Percentiles rank a stretch among this genome's conserved stretches.
phyloP scores from a whole-genome alignment of 805 yeast species.

The Pichia scutulata region DNA sequence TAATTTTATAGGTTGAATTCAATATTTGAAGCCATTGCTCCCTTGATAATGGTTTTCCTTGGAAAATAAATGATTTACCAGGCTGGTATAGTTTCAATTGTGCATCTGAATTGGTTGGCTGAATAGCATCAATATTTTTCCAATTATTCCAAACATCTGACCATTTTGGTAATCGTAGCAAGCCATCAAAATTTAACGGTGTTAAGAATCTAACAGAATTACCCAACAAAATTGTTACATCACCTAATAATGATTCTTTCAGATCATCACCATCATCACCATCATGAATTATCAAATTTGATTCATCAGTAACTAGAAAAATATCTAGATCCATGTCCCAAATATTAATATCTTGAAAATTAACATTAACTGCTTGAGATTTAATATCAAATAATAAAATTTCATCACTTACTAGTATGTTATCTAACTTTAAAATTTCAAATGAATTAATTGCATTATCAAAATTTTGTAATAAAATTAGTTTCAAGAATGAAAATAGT shows the following conservation, averaged over 20 bases:
- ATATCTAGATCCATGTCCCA: conserved; percentile 29
- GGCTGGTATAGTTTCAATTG: conserved; percentile 27
- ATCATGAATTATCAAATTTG: conserved; percentile 4
- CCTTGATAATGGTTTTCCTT: conserved; percentile 17
- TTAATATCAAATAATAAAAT: conserved; percentile 27
- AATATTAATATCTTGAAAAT: conserved; percentile 26
- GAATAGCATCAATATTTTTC: conserved; percentile 15
- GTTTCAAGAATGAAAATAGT: conserved; percentile 10
- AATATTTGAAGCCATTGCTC: conserved; percentile 27
- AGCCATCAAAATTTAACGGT: conserved; percentile 26
- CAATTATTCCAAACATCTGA: conserved; percentile 18
- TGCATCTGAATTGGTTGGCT: conserved; percentile 16
- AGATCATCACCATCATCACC: neutral
- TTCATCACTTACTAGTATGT: conserved; percentile 26
- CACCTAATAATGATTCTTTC: conserved; percentile 4
- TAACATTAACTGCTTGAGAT: conserved; percentile 20
- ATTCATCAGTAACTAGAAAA: conserved; percentile 22
- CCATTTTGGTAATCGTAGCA: conserved; percentile 15
- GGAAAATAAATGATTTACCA: conserved; percentile 21
- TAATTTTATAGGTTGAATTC: conserved; percentile 21
- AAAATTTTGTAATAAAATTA: conserved; percentile 22
- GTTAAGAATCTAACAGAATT: conserved; percentile 24
- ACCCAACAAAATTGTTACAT: conserved; percentile 28
- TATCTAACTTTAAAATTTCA: conserved; percentile 19
- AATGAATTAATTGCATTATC: conserved; percentile 22